Conservation (phyloP, 1,139 yeast genomes). For the Geotrichum cucujoidarum region DNA sequence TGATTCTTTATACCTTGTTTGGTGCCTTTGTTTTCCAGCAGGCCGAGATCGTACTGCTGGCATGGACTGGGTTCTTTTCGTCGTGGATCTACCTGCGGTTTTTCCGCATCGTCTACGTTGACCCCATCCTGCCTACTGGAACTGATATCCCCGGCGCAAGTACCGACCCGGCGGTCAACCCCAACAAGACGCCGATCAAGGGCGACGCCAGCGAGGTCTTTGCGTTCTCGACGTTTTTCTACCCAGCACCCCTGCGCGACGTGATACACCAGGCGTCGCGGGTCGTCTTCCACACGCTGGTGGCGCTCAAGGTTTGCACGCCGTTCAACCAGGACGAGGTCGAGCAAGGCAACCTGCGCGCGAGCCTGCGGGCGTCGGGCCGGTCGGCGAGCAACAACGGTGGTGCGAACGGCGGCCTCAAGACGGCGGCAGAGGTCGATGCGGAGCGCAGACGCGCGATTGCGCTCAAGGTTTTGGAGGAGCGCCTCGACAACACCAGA, state of each 20-base stretch:
- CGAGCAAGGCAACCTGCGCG: conserved; percentile 68
- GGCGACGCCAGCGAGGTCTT: conserved; percentile 94
- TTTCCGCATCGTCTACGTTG: conserved; percentile 48
- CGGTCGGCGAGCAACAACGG: conserved; percentile 25
- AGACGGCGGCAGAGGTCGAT: conserved; percentile 36
- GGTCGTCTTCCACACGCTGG: conserved; percentile 48
- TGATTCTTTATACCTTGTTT: conserved; percentile 41
- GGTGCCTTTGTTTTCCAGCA: conserved; percentile 23
- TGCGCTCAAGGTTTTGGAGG: conserved; percentile 78
- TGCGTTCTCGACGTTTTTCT: conserved; percentile 68
- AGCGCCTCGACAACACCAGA: conserved; percentile 39
- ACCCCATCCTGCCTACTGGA: conserved; percentile 28
- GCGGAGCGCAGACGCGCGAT: conserved; percentile 85
- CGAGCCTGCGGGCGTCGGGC: conserved; percentile 36
- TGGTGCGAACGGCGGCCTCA: conserved; percentile 14
- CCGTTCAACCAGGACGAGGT: conserved; percentile 68
- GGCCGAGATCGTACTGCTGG: conserved; percentile 45
- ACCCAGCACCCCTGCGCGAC: conserved; percentile 58
- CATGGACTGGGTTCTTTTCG: conserved; percentile 60
- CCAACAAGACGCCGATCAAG: conserved; percentile 40
- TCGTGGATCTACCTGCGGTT: conserved; percentile 77
- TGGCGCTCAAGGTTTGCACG: conserved; percentile 51
- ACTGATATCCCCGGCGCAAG: conserved; percentile 26
- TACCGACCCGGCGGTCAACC: conserved; percentile 19
- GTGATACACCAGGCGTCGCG: conserved; percentile 52